These are phyloP conservation scores for Capsicum rhomboideum DNA, from an alignment of 257 asterid species.

Conservation along the genomic window DNA sequence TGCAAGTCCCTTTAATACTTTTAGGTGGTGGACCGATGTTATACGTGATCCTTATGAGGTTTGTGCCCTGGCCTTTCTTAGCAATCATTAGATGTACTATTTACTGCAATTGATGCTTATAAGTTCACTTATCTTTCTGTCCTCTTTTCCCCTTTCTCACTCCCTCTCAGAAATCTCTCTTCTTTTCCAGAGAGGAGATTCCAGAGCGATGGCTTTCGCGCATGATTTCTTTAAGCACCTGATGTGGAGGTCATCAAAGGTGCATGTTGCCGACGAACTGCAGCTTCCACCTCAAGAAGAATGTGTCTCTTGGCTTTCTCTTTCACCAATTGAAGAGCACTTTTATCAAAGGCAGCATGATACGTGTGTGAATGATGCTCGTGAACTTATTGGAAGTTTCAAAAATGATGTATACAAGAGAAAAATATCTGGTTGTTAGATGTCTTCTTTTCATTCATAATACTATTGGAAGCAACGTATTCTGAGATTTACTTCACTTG, in stretches of 20 bases:
- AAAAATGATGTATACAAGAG: conserved; percentile 44
- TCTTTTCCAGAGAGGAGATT: conserved; percentile 75
- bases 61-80: neutral
- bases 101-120: neutral
- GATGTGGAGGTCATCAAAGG: conserved; percentile 96
- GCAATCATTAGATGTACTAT: neutral
- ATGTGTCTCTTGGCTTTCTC: conserved; percentile 73
- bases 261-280: conserved; percentile 72
- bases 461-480: neutral
- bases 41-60: conserved; percentile 93
- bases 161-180: neutral
- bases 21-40: conserved; percentile 92
- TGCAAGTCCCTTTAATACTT: conserved; percentile 74
- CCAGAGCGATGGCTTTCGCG: conserved; percentile 61
- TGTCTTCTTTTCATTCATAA: neutral
- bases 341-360: conserved; percentile 93
- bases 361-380: conserved; percentile 86
- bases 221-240: conserved; percentile 61
- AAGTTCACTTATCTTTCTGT: neutral
- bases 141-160: neutral
- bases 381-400: conserved; percentile 68
- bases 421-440: conserved; percentile 42
- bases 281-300: conserved; percentile 93
- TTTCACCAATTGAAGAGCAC: conserved; percentile 88
- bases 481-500: conserved; percentile 8